Conservation (phyloP, 805 yeast species). For the Suhomyces tanzawaensis region DNA sequence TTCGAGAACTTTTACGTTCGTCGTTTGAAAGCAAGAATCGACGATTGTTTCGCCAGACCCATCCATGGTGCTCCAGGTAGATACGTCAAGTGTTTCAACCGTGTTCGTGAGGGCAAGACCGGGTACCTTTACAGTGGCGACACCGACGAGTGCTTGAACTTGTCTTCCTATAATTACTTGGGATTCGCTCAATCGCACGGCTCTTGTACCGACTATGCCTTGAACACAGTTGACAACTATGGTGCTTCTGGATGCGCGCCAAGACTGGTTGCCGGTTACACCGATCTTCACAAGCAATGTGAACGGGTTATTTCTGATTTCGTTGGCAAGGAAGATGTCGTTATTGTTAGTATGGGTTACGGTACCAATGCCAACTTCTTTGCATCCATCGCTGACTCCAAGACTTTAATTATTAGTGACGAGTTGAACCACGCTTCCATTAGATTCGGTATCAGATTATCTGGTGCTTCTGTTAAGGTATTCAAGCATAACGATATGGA, state of each 20-base stretch:
- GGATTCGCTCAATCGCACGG: conserved; percentile 98
- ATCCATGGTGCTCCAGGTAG: conserved; percentile 98
- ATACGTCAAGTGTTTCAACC: conserved; percentile 74
- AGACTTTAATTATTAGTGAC: conserved; percentile 89
- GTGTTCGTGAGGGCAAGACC: conserved; percentile 66
- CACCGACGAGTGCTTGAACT: conserved; percentile 73
- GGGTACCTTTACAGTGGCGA: conserved; percentile 74
- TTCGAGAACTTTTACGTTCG: conserved; percentile 93
- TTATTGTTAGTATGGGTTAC: conserved; percentile 90
- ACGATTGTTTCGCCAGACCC: conserved; percentile 93
- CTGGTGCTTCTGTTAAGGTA: conserved; percentile 91
- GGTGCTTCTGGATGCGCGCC: conserved; percentile 84
- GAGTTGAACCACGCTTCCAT: conserved; percentile 94
- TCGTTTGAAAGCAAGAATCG: conserved; percentile 84
- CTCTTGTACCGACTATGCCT: conserved; percentile 77
- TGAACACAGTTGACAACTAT: conserved; percentile 57
- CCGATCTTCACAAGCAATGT: conserved; percentile 68
- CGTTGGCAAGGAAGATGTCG: conserved; percentile 85
- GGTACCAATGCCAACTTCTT: conserved; percentile 92
- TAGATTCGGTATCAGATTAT: conserved; percentile 87
- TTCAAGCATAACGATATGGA: conserved; percentile 91
- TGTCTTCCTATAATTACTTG: conserved; percentile 88
- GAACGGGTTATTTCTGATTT: conserved; percentile 79
- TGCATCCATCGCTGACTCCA: conserved; percentile 76
- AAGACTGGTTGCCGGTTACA: conserved; percentile 69